Percentiles rank a stretch among this genome's conserved stretches.
phyloP scores from a whole-genome alignment of 2,329 filamentous ascomycete species.

The Remersonia thermophila region DNA sequence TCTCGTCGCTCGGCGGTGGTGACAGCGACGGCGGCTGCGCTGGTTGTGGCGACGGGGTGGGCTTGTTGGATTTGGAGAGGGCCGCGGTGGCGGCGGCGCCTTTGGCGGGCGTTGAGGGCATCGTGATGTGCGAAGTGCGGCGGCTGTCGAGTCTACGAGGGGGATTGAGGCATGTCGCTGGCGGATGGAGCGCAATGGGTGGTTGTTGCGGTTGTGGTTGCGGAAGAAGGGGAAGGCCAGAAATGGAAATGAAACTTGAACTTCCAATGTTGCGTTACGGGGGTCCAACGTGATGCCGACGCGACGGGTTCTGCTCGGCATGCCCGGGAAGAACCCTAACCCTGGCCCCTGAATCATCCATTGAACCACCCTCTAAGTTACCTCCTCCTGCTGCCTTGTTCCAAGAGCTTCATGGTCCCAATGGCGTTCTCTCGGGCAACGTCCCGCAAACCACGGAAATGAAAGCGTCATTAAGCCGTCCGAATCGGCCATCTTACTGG shows the following conservation, averaged over 20 bases:
- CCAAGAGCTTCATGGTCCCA: no score
- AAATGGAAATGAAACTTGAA: not conserved
- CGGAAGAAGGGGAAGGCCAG: not conserved
- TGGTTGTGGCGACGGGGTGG: slow-evolving; percentile 1
- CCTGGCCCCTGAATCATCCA: no score
- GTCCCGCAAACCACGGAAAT: no score
- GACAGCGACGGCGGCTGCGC: not conserved
- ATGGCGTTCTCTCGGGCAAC: no score
- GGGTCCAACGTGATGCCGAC: no score
- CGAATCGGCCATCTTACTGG: no score
- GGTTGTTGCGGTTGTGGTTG: not conserved
- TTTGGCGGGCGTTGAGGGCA: not conserved
- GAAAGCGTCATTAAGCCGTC: no score
- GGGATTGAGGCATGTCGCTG: not conserved
- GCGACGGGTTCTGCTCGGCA: not conserved
- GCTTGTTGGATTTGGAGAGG: slow-evolving; percentile 3
- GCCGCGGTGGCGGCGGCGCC: not conserved
- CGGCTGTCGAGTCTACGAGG: not conserved
- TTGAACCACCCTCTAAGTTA: no score
- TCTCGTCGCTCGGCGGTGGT: not conserved
- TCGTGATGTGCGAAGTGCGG: not conserved
- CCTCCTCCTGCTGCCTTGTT: no score
- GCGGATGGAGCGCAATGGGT: not conserved
- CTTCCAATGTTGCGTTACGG: no score
- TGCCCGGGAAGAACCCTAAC: not conserved